These are phyloP conservation scores for Artemisia tridentata DNA, from an alignment of 129 eudicot genomes.

Conservation along the genomic window DNA sequence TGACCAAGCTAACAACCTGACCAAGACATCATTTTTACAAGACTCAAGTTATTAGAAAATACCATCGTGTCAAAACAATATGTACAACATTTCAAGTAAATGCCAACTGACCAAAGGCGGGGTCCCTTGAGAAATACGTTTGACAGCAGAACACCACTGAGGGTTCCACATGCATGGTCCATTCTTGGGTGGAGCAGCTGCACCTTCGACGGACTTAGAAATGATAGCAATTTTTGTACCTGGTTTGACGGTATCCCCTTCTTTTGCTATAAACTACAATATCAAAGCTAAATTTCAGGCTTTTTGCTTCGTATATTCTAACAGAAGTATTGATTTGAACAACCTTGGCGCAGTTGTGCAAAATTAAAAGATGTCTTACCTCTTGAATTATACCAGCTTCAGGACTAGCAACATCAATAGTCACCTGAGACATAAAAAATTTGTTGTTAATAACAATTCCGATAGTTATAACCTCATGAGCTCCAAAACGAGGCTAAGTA, in stretches of 20 bases:
- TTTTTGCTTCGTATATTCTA: neutral
- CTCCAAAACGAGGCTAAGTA: neutral
- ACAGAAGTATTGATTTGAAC: too few relatives aligned
- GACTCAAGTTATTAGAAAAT: too few relatives aligned
- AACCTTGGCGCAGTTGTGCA: too few relatives aligned
- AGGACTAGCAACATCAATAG: constrained; percentile 92
- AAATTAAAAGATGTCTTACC: too few relatives aligned
- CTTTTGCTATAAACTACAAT: constrained; percentile 80
- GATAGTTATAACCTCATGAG: neutral
- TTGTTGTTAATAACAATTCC: constrained; percentile 19
- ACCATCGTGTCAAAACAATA: too few relatives aligned
- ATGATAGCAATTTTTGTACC: constrained; percentile 84
- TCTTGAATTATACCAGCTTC: constrained; percentile 88
- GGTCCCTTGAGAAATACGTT: too few relatives aligned
- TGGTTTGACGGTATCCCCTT: constrained; percentile 94
- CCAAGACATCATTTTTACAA: too few relatives aligned
- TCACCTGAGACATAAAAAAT: constrained; percentile 52
- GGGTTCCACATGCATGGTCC: too few relatives aligned
- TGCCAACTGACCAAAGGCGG: too few relatives aligned
- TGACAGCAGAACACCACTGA: too few relatives aligned
- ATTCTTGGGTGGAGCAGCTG: constrained; percentile 68
- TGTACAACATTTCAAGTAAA: too few relatives aligned
- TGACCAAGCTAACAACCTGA: too few relatives aligned
- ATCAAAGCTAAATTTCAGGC: constrained; percentile 22
- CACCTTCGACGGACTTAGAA: constrained; percentile 73